Percentiles rank a stretch among this genome's conserved stretches.
Conservation (phyloP, 2,329 filamentous ascomycete genomes). For the Pseudocercospora cruenta region DNA sequence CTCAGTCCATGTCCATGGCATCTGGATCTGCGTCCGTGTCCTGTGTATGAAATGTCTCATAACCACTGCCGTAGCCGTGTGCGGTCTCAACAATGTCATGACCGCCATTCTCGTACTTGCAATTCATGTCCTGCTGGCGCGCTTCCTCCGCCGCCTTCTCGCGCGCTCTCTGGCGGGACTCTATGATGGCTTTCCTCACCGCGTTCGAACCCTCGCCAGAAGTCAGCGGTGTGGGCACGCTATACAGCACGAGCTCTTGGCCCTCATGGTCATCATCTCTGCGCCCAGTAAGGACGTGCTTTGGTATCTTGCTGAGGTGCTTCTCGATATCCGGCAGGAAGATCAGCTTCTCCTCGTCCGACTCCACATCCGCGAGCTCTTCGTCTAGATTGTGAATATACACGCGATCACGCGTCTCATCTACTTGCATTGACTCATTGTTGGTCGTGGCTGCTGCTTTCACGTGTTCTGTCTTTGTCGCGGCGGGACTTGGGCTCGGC, state of each 20-base stretch:
- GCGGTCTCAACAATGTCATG: constrained; percentile 36
- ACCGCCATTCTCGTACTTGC: constrained; percentile 32
- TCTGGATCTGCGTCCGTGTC: constrained; percentile 61
- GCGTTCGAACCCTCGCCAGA: constrained; percentile 73
- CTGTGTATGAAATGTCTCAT: constrained; percentile 21
- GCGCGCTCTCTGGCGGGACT: constrained; percentile 70
- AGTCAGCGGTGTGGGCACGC: constrained; percentile 73
- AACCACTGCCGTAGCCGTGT: constrained; percentile 38
- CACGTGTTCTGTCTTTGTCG: constrained; percentile 49
- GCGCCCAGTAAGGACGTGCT: constrained; percentile 61
- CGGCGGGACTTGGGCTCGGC: constrained; percentile 64
- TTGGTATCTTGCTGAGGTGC: constrained; percentile 72
- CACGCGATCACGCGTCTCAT: constrained; percentile 83
- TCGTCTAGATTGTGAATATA: constrained; percentile 91
- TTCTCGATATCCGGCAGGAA: constrained; percentile 87
- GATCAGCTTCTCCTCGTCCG: constrained; percentile 66
- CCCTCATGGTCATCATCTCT: constrained; percentile 58
- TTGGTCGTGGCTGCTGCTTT: constrained; percentile 12
- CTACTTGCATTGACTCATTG: constrained; percentile 76
- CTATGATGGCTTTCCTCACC: constrained; percentile 81
- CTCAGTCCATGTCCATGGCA: constrained; percentile 65
- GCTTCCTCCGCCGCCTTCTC: constrained; percentile 49
- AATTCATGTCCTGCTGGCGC: constrained; percentile 38
- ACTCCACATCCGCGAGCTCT: constrained; percentile 73
- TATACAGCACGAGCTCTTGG: constrained; percentile 81